Percentiles rank a stretch among this genome's conserved stretches.
These are phyloP conservation scores for Hemileccinum impolitum DNA, from an alignment of 768 basidiomycete species.

Conservation along the genomic window DNA sequence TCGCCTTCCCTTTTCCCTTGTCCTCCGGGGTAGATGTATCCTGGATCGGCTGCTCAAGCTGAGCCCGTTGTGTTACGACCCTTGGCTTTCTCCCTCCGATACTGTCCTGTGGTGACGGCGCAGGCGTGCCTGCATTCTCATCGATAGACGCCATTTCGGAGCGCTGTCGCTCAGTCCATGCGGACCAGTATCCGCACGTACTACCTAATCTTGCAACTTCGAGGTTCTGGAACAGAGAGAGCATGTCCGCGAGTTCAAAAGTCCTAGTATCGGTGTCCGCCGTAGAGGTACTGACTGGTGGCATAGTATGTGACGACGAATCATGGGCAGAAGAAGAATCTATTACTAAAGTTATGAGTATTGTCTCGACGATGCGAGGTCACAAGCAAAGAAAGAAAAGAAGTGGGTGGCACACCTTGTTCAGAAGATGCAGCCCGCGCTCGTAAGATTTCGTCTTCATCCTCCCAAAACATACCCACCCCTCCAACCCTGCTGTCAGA, in stretches of 20 bases:
- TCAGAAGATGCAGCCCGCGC: not conserved
- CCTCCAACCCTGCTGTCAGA: conserved; percentile 1
- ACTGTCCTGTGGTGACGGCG: not conserved
- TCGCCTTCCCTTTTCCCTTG: conserved; percentile 21
- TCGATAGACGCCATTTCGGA: not conserved
- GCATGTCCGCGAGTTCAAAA: conserved; percentile 21
- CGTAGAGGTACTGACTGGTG: not conserved
- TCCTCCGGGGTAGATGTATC: not conserved
- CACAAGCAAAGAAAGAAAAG: not conserved
- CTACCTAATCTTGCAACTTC: conserved; percentile 41
- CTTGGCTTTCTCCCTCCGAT: conserved; percentile 6
- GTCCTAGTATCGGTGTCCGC: not conserved
- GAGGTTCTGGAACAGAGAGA: conserved; percentile 29
- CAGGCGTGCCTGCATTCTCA: not conserved
- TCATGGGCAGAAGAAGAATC: not conserved
- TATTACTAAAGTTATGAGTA: not conserved
- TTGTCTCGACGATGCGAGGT: not conserved
- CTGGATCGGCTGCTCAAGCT: conserved; percentile 9
- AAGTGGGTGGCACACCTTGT: conserved; percentile 2
- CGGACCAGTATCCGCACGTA: conserved; percentile 40
- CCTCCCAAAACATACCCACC: conserved; percentile 27
- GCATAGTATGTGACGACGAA: not conserved
- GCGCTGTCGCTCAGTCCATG: conserved; percentile 14
- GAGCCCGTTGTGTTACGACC: conserved; percentile 9
- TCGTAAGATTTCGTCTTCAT: conserved; percentile 20